phyloP scores from a whole-genome alignment of 345 rosid genomes.

The Noccaea bulbosa region DNA sequence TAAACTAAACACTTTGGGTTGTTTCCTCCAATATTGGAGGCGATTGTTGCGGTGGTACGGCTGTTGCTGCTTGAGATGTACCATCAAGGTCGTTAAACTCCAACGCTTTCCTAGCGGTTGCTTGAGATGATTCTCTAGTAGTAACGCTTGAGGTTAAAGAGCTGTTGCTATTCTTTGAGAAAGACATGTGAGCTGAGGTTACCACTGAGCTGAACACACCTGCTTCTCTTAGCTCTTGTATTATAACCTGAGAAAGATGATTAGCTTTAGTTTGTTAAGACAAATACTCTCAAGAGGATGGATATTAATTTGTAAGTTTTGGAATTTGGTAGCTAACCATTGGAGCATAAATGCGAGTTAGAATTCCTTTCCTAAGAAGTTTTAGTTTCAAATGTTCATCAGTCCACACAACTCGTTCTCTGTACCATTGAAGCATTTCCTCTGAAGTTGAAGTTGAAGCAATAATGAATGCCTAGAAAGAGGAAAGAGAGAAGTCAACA shows the following conservation, averaged over 20 bases:
- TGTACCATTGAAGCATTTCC: constrained; percentile 90
- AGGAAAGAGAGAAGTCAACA: background rate
- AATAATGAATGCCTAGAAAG: constrained; percentile 83
- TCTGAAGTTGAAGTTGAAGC: constrained; percentile 89
- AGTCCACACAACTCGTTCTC: constrained; percentile 77
- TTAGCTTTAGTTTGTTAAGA: background rate
- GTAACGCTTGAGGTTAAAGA: constrained; percentile 46
- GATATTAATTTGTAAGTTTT: background rate
- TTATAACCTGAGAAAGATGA: constrained; percentile 55
- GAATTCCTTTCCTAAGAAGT: constrained; percentile 70
- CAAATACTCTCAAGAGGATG: background rate
- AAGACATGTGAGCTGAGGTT: constrained; percentile 47
- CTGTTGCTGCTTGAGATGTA: constrained; percentile 38
- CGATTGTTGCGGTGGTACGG: constrained; percentile 64
- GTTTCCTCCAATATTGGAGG: constrained; percentile 55
- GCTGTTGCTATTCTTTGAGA: constrained; percentile 41
- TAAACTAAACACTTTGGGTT: constrained; percentile 17
- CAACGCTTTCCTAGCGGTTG: constrained; percentile 56
- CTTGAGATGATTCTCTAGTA: constrained; percentile 49
- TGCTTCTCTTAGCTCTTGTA: constrained; percentile 75
- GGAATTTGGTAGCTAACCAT: constrained; percentile 58
- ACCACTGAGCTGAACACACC: constrained; percentile 66
- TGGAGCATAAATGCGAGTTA: constrained; percentile 78
- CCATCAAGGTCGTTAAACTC: constrained; percentile 33
- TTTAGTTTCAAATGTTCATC: constrained; percentile 57